These are phyloP conservation scores for Kwoniella dendrophila DNA, from an alignment of 768 basidiomycete species.

Conservation along the genomic window DNA sequence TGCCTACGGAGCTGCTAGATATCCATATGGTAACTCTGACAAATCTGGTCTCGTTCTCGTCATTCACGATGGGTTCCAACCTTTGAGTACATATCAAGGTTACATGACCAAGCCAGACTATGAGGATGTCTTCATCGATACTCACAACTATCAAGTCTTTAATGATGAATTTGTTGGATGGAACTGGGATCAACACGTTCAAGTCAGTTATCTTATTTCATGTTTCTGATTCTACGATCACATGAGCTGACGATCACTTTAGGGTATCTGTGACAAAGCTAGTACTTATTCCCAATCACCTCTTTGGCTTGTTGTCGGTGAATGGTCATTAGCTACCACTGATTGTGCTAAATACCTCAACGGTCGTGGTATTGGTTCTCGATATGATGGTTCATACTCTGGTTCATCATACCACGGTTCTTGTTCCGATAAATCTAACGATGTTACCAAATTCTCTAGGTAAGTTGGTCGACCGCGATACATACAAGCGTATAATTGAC, in stretches of 20 bases:
- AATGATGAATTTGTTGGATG: conserved; percentile 37
- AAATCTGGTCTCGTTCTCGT: conserved; percentile 41
- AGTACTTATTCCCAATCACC: conserved; percentile 36
- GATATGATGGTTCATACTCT: conserved; percentile 55
- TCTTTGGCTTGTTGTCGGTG: conserved; percentile 55
- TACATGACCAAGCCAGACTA: conserved; percentile 49
- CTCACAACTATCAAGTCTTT: conserved; percentile 55
- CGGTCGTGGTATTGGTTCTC: conserved; percentile 52
- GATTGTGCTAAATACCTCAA: conserved; percentile 55
- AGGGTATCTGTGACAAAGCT: conserved; percentile 35
- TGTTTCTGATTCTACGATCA: background rate
- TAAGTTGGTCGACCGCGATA: conserved; percentile 19
- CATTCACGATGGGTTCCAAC: conserved; percentile 51
- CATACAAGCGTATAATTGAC: background rate
- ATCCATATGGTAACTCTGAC: conserved; percentile 39
- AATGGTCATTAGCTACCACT: conserved; percentile 54
- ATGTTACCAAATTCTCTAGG: conserved; percentile 71
- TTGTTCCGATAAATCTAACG: conserved; percentile 62
- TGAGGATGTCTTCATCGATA: conserved; percentile 52
- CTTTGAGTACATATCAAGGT: conserved; percentile 37
- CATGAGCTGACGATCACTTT: conserved; percentile 2
- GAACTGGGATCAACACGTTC: conserved; percentile 43
- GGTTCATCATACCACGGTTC: conserved; percentile 39
- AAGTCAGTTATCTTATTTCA: conserved; percentile 23
- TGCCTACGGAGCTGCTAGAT: conserved; percentile 52